These are phyloP conservation scores for Magnolia officinalis DNA, from an alignment of 164 flowering plant species.

Conservation along the genomic window DNA sequence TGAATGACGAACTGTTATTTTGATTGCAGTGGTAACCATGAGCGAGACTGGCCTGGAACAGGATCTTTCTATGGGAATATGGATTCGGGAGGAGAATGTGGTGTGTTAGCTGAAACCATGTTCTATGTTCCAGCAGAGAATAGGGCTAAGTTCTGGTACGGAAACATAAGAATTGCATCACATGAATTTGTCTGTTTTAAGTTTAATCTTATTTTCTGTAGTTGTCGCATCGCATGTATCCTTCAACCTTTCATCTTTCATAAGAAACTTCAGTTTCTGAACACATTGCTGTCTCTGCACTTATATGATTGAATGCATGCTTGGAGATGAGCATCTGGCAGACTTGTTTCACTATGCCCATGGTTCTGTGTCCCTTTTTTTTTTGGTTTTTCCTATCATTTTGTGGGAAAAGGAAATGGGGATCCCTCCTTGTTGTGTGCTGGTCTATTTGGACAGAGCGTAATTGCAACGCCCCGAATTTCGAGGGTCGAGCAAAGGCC, in stretches of 20 bases:
- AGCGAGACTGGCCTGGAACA: constrained; percentile 46
- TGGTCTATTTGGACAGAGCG: too few relatives aligned
- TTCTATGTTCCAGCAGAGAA: constrained; percentile 47
- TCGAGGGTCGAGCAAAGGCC: too few relatives aligned
- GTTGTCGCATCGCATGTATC: neutral
- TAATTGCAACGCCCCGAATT: too few relatives aligned
- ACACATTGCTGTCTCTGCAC: neutral
- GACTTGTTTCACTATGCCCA: too few relatives aligned
- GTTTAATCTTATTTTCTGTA: neutral
- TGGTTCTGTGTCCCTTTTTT: too few relatives aligned
- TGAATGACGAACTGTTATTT: neutral
- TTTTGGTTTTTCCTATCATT: too few relatives aligned
- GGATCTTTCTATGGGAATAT: constrained; percentile 38
- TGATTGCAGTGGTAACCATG: constrained; percentile 43
- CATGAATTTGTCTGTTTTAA: neutral
- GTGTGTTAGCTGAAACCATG: constrained; percentile 43
- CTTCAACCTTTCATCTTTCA: neutral
- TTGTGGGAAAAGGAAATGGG: too few relatives aligned
- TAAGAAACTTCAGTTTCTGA: neutral
- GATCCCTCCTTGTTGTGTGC: too few relatives aligned
- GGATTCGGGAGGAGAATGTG: constrained; percentile 55
- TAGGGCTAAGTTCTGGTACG: constrained; percentile 44
- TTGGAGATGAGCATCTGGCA: neutral
- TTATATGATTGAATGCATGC: neutral
- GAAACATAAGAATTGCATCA: neutral